Evolutionary conservation across 306 rosid genomes (phyloP), one percentile per base, ranked within the genome.

Genomic region (Corylus americana): DNA sequence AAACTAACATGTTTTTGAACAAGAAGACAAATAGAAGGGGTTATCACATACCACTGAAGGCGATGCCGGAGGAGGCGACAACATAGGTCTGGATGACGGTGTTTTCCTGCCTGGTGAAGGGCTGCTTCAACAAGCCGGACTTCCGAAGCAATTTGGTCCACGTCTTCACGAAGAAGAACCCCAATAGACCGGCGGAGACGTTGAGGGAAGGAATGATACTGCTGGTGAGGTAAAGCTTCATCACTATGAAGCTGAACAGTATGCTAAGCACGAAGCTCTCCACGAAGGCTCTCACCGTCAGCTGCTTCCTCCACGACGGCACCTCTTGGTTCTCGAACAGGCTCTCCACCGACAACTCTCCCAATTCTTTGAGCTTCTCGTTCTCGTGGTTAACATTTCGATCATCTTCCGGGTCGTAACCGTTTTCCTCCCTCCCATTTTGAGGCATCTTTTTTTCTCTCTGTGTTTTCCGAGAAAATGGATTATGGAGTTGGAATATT

Each of bases 71-170:
- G 55, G 91, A 88, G 11, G 91, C 91, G 16, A 88, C 91, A 74
- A 88, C 91, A 63, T 89, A 88, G 13, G 91, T 88, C 67, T 88
- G 91, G 54, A 88, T 85, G 59, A 88, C 91, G 71, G 91, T 88
- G 74, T 88, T 88, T 83, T 88, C 91, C 58, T 88, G 91, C 74
- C 91, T 81, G 12, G 91, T 88, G 75, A 88, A 88, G 35, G 89
- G 89, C 42, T 85, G 91, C 51, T 9, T 83, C 67, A 88, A 81
- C 81, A 81, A 13, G 48, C 81, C 70, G 57, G 85, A 76, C 68
- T 79, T 83, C 4, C 77, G 79, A 85, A 88, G 78, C 54, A 88
- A 81, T 81, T 83, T 88, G 8, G 74, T 85, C 91, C 91, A 88
- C 8, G 89, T 88, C 42, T 70, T 85, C 18, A 85, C 81, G 79